A percentile compares a stretch with the other conserved stretches of the same genome.
phyloP scores from a whole-genome alignment of 2,329 filamentous ascomycete genomes.

The Ophiocordyceps camponoti-rufipedis region DNA sequence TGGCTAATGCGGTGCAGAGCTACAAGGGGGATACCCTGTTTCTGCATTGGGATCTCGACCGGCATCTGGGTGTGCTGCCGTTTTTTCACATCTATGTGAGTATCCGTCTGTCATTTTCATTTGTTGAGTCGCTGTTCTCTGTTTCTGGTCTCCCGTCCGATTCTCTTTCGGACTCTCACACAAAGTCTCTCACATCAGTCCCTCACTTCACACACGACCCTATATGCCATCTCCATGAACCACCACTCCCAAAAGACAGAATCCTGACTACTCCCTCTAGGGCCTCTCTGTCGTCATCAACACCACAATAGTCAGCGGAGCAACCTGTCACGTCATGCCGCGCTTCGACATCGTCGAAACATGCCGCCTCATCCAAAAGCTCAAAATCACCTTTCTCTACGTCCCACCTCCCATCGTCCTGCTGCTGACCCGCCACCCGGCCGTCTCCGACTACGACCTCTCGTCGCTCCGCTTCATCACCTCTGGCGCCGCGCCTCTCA shows the following conservation, averaged over 20 bases:
- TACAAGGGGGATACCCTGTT: slow-evolving; percentile 32
- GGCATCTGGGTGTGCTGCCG: slow-evolving; percentile 60
- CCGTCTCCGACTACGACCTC: slow-evolving; percentile 66
- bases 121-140: not conserved
- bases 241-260: not conserved
- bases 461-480: slow-evolving; percentile 67
- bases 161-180: no score
- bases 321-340: slow-evolving; percentile 50
- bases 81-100: slow-evolving; percentile 84
- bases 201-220: no score
- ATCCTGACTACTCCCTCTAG: slow-evolving; percentile 5
- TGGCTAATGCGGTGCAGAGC: slow-evolving; percentile 50
- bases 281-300: slow-evolving; percentile 14
- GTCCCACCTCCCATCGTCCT: slow-evolving; percentile 75
- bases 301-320: slow-evolving; percentile 34
- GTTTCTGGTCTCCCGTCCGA: not conserved
- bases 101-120: not conserved
- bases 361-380: slow-evolving; percentile 57
- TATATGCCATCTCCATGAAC: no score
- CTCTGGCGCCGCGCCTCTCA: slow-evolving; percentile 73
- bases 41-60: slow-evolving; percentile 45
- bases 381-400: slow-evolving; percentile 60
- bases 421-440: slow-evolving; percentile 59
- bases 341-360: slow-evolving; percentile 69
- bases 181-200: no score